phyloP scores from a whole-genome alignment of 768 basidiomycete genomes.

The Rhizopogon vinicolor region DNA sequence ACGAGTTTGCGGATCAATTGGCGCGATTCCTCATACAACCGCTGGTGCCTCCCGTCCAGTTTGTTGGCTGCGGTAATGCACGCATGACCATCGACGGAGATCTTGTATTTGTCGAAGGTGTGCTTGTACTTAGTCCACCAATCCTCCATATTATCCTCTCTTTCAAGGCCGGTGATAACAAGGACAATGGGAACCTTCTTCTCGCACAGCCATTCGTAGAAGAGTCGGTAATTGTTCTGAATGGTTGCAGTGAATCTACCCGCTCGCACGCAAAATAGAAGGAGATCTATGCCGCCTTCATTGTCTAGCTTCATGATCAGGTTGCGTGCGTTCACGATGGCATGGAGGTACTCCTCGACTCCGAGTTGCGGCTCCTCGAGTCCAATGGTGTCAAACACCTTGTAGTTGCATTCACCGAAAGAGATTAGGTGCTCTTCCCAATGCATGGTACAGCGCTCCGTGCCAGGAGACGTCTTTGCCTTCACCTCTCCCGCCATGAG shows the following conservation, averaged over 20 bases:
- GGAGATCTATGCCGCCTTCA: slow-evolving; percentile 35
- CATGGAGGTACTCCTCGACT: slow-evolving; percentile 21
- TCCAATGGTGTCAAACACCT: slow-evolving; percentile 31
- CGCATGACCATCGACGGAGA: slow-evolving; percentile 26
- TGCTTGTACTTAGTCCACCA: slow-evolving; percentile 12
- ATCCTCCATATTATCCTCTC: slow-evolving; percentile 11
- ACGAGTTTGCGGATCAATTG: slow-evolving; percentile 13
- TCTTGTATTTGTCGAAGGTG: slow-evolving; percentile 19
- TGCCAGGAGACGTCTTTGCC: slow-evolving; percentile 28
- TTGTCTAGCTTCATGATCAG: slow-evolving; percentile 28
- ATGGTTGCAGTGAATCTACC: slow-evolving; percentile 31
- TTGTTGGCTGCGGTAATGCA: slow-evolving; percentile 29
- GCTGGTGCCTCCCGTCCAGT: slow-evolving; percentile 14
- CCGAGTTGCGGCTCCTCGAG: slow-evolving; percentile 28
- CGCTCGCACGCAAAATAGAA: slow-evolving; percentile 37
- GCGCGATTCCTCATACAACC: slow-evolving; percentile 18
- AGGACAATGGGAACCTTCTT: slow-evolving; percentile 20
- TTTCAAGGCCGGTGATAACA: slow-evolving; percentile 27
- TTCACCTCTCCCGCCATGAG: slow-evolving; percentile 28
- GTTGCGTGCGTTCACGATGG: slow-evolving; percentile 22
- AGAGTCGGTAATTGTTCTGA: slow-evolving; percentile 35
- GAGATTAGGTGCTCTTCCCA: slow-evolving; percentile 18
- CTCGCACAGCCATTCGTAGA: slow-evolving; percentile 35
- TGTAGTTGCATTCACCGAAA: slow-evolving; percentile 14
- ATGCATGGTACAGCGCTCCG: slow-evolving; percentile 33